A percentile compares a stretch with the other conserved stretches of the same genome.
Conservation (phyloP, 352 stramenopile genomes). For the Phytophthora niederhauseri region DNA sequence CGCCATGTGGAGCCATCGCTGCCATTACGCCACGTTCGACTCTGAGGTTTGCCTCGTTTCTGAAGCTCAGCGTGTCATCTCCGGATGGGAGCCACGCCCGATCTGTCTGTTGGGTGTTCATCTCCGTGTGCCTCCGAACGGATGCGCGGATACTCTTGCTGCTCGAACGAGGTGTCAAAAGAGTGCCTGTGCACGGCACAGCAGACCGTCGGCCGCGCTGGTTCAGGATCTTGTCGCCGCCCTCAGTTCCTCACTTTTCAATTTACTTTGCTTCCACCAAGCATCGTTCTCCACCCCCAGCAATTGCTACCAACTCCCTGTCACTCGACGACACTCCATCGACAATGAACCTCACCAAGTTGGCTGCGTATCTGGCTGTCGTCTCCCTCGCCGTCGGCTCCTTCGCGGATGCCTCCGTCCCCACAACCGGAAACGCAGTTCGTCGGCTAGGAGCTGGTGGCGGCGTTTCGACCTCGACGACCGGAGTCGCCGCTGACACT, state of each 20-base stretch:
- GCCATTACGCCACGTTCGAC: constrained; percentile 28
- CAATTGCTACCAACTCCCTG: constrained; percentile 15
- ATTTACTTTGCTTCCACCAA: constrained; percentile 36
- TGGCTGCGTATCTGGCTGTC: constrained; percentile 36
- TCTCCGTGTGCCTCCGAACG: constrained; percentile 21
- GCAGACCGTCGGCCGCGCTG: constrained; percentile 8
- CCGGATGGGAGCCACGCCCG: constrained; percentile 18
- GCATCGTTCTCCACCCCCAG: constrained; percentile 25
- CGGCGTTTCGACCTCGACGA: constrained; percentile 32
- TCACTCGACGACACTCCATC: not conserved
- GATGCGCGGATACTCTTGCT: constrained; percentile 27
- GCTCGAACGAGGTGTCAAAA: constrained; percentile 14
- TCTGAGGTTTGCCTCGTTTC: constrained; percentile 23
- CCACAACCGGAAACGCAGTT: constrained; percentile 12
- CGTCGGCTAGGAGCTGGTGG: constrained; percentile 30
- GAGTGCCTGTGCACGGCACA: constrained; percentile 16
- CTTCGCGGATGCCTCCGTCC: constrained; percentile 29
- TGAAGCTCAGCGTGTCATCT: constrained; percentile 16
- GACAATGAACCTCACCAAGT: constrained; percentile 40
- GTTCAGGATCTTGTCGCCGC: constrained; percentile 11
- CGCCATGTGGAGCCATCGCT: constrained; percentile 16
- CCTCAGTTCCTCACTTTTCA: constrained; percentile 27
- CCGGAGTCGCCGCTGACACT: constrained; percentile 12
- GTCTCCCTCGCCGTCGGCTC: constrained; percentile 23
- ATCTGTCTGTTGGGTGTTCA: constrained; percentile 34